A percentile compares a stretch with the other conserved stretches of the same genome.
phyloP scores from a whole-genome alignment of 805 yeast genomes.

The Candida germanica region DNA sequence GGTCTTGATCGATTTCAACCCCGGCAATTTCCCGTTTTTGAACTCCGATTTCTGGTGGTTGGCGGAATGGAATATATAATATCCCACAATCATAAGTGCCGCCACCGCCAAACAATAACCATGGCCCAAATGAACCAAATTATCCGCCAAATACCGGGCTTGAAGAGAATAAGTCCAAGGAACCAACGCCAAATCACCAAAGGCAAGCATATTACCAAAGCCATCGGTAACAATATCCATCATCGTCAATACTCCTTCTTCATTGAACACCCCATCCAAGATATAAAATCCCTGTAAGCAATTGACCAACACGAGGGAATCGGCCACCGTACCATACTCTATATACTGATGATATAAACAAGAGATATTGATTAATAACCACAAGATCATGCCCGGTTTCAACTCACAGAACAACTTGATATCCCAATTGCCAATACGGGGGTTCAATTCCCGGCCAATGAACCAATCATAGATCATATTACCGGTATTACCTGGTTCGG shows the following conservation, averaged over 20 bases:
- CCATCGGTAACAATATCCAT: constrained; percentile 97
- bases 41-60: constrained; percentile 84
- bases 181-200: constrained; percentile 90
- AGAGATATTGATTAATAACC: constrained; percentile 76
- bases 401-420: constrained; percentile 89
- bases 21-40: constrained; percentile 69
- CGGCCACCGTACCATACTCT: constrained; percentile 54
- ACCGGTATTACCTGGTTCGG: constrained; percentile 84
- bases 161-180: constrained; percentile 91
- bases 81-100: constrained; percentile 57
- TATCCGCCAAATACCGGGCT: constrained; percentile 61
- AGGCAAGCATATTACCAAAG: constrained; percentile 92
- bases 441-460: constrained; percentile 94
- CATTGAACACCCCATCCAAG: constrained; percentile 88
- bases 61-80: constrained; percentile 76
- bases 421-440: constrained; percentile 81
- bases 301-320: constrained; percentile 69
- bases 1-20: constrained; percentile 62
- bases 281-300: constrained; percentile 76
- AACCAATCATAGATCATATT: constrained; percentile 85
- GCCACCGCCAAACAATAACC: constrained; percentile 39
- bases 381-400: constrained; percentile 88
- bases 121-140: constrained; percentile 54
- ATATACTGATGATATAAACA: constrained; percentile 80
- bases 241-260: constrained; percentile 87